Percentiles rank a stretch among this genome's conserved stretches.
Evolutionary conservation across 495 filamentous ascomycete genomes (phyloP).

Genomic region (Neurospora intermedia): DNA sequence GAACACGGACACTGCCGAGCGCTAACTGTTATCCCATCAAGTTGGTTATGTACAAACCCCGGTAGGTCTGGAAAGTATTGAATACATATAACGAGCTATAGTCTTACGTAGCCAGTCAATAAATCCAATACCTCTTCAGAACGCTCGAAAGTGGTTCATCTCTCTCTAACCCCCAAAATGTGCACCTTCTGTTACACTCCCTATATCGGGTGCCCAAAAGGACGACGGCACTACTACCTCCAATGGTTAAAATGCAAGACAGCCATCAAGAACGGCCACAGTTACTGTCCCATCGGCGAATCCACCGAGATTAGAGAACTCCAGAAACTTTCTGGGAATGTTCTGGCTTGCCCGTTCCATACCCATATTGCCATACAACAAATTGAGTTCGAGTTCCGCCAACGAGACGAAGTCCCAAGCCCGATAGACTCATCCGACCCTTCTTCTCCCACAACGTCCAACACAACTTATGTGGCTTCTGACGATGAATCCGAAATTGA

Average conservation of each 20-base stretch:
- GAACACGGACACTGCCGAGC: not conserved
- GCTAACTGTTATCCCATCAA: not conserved
- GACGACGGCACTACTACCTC: constrained; percentile 20
- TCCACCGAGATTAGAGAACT: constrained; percentile 14
- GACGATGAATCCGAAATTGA: not conserved
- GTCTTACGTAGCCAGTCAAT: not conserved
- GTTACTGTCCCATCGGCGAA: constrained; percentile 14
- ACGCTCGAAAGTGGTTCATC: not conserved
- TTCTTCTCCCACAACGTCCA: not conserved
- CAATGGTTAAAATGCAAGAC: constrained; percentile 24
- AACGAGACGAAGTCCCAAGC: not conserved
- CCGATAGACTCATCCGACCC: not conserved
- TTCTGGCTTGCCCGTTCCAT: constrained; percentile 20
- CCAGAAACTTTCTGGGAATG: constrained; percentile 16
- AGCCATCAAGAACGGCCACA: constrained; percentile 11
- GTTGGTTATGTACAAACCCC: not conserved
- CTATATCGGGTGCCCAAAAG: constrained; percentile 15
- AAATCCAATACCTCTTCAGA: not conserved
- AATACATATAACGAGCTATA: not conserved
- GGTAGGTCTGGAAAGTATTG: not conserved
- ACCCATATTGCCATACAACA: constrained; percentile 19
- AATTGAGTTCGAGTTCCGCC: constrained; percentile 7
- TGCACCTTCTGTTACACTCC: constrained; percentile 24
- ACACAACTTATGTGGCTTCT: not conserved
- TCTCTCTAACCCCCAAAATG: constrained; percentile 7